Percentiles rank a stretch among this genome's conserved stretches.
Evolutionary conservation across 345 rosid species (phyloP).

Genomic region (Theobroma cacao): DNA sequence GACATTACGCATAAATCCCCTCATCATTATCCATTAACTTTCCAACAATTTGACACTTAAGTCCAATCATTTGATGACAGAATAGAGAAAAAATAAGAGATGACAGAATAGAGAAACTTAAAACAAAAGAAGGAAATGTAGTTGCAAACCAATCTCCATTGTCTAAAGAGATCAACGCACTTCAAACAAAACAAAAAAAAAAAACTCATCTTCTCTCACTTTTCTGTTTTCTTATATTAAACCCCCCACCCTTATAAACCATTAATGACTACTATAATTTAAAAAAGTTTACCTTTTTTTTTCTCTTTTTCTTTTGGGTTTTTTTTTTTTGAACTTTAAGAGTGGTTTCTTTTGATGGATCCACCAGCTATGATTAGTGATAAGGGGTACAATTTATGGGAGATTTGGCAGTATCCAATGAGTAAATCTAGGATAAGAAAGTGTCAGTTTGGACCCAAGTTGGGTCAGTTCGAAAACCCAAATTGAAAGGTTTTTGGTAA

Average conservation of each 20-base stretch:
- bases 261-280: background rate
- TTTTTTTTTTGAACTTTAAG: background rate
- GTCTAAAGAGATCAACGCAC: slow-evolving; percentile 44
- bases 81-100: background rate
- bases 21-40: background rate
- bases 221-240: background rate
- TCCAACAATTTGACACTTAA: background rate
- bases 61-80: background rate
- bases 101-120: background rate
- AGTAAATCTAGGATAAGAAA: slow-evolving; percentile 30
- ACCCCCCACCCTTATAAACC: background rate
- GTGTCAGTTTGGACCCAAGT: slow-evolving; percentile 31
- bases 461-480: slow-evolving; percentile 30
- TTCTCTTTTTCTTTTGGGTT: background rate
- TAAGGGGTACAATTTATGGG: slow-evolving; percentile 51
- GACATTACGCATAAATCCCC: background rate
- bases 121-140: slow-evolving; percentile 9
- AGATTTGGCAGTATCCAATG: slow-evolving; percentile 82
- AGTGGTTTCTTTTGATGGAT: slow-evolving; percentile 47
- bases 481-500: slow-evolving; percentile 31
- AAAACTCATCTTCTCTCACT: slow-evolving; percentile 2
- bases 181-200: background rate
- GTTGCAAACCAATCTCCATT: slow-evolving; percentile 45
- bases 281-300: background rate
- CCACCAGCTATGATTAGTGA: slow-evolving; percentile 63